Conservation (phyloP, 768 basidiomycete species). For the Russula dissimulans region DNA sequence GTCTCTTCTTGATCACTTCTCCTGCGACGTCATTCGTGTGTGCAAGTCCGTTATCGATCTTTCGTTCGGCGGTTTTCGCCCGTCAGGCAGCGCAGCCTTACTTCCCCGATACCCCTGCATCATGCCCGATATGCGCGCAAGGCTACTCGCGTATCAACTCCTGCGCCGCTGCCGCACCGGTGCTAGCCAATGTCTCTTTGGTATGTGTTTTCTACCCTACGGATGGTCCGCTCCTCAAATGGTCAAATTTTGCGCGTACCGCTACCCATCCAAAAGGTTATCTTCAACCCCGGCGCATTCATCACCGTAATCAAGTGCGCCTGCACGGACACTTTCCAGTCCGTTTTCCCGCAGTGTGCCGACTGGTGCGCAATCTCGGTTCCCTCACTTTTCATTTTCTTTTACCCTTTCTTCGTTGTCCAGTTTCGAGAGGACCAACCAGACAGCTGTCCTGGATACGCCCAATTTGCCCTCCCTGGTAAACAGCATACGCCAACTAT, state of each 20-base stretch:
- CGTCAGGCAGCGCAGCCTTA: constrained; percentile 26
- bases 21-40: neutral
- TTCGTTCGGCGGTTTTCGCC: neutral
- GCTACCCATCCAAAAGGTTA: constrained; percentile 31
- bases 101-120: constrained; percentile 47
- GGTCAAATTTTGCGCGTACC: neutral
- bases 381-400: neutral
- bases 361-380: constrained; percentile 42
- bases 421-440: constrained; percentile 51
- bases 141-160: constrained; percentile 44
- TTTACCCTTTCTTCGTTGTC: neutral
- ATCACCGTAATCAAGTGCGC: constrained; percentile 55
- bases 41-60: neutral
- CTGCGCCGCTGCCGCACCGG: constrained; percentile 49
- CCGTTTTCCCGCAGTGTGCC: constrained; percentile 51
- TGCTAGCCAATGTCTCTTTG: constrained; percentile 46
- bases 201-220: constrained; percentile 27
- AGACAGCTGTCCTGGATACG: constrained; percentile 41
- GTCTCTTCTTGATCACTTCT: neutral
- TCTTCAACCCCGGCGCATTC: constrained; percentile 58
- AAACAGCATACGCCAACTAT: constrained; percentile 42
- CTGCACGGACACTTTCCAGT: constrained; percentile 42
- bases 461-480: constrained; percentile 41
- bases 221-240: neutral
- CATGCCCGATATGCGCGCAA: constrained; percentile 48